These are phyloP conservation scores for Aspergillus cavernicola DNA, from an alignment of 495 filamentous ascomycete species.

Conservation along the genomic window DNA sequence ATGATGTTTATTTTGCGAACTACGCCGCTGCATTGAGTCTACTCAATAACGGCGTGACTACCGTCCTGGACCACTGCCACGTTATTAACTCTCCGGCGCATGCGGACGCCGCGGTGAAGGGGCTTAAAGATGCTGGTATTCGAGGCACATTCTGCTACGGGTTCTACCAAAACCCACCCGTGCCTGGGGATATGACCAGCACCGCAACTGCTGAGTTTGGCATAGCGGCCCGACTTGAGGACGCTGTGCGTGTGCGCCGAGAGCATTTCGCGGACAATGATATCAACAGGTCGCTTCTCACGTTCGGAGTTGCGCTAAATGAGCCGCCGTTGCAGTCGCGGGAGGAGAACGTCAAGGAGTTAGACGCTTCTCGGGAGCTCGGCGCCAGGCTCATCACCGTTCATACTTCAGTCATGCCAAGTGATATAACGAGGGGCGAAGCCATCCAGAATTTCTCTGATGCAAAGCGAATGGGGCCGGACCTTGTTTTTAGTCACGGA, in stretches of 20 bases:
- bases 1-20: slow-evolving; percentile 6
- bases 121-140: slow-evolving; percentile 4
- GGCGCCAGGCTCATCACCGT: background rate
- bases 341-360: background rate
- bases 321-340: background rate
- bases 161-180: background rate
- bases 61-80: slow-evolving; percentile 10
- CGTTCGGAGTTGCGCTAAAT: slow-evolving; percentile 2
- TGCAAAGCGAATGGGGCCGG: background rate
- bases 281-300: background rate
- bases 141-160: slow-evolving; percentile 11
- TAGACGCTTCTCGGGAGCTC: background rate
- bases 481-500: slow-evolving; percentile 8
- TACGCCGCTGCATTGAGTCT: slow-evolving; percentile 8
- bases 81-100: slow-evolving; percentile 5
- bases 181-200: background rate
- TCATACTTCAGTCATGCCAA: background rate
- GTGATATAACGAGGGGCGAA: background rate
- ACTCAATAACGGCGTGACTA: slow-evolving; percentile 4
- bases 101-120: slow-evolving; percentile 2
- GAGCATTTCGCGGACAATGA: background rate
- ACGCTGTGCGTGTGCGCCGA: background rate
- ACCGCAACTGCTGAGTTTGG: background rate
- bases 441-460: background rate
- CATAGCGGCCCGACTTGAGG: background rate